Evolutionary conservation across 73 alveolate species (phyloP).

Genomic region (Tetrahymena malaccensis): DNA sequence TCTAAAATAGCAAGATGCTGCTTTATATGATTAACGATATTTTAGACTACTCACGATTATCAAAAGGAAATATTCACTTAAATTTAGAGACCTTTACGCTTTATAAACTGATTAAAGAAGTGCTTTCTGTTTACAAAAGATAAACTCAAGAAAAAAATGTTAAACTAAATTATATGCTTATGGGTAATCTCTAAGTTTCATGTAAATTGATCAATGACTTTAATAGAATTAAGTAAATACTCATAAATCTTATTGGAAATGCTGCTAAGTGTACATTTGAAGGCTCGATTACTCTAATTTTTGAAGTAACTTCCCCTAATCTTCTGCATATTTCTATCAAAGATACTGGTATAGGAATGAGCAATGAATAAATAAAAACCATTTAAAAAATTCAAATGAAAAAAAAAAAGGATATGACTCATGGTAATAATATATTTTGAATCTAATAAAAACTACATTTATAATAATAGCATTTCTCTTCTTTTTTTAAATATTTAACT

Average conservation of each 20-base stretch:
- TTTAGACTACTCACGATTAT: conserved; percentile 15
- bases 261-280: conserved; percentile 26
- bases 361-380: background rate
- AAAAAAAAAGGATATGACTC: background rate
- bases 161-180: background rate
- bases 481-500: too few relatives aligned
- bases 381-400: background rate
- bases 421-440: background rate
- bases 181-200: background rate
- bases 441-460: too few relatives aligned
- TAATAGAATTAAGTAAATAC: conserved; percentile 24
- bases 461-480: too few relatives aligned
- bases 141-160: background rate
- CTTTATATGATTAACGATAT: conserved; percentile 36
- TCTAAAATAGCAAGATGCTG: conserved; percentile 9
- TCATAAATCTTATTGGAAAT: conserved; percentile 14
- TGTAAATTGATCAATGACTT: conserved; percentile 10
- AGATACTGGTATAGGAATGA: background rate
- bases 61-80: background rate
- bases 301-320: background rate
- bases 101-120: background rate
- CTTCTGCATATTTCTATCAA: background rate
- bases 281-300: background rate
- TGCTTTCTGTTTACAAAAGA: background rate
- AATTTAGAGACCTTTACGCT: background rate